phyloP scores from a whole-genome alignment of 345 rosid species.

The Populus ilicifolia region DNA sequence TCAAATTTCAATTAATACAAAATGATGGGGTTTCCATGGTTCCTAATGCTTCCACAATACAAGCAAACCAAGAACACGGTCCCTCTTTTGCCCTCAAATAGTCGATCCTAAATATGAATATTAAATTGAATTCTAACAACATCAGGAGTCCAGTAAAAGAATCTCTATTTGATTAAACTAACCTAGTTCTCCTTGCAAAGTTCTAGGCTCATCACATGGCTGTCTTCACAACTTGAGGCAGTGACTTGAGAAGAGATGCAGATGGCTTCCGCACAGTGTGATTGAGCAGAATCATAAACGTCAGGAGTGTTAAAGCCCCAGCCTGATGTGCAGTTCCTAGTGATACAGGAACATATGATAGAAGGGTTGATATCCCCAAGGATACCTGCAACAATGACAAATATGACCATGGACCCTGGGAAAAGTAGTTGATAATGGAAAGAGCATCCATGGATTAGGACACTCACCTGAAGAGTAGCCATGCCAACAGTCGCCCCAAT shows the following conservation, averaged over 20 bases:
- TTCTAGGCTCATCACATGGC: neutral
- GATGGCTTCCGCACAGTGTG: constrained; percentile 83
- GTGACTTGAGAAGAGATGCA: constrained; percentile 59
- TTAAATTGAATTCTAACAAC: neutral
- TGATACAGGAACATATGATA: constrained; percentile 79
- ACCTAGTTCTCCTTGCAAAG: neutral
- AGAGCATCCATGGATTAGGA: neutral
- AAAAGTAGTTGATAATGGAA: neutral
- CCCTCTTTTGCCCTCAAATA: neutral
- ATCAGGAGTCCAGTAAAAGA: neutral
- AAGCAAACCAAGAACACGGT: neutral
- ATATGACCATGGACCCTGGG: neutral
- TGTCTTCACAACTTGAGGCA: constrained; percentile 63
- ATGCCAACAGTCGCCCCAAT: constrained; percentile 72
- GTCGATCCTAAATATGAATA: neutral
- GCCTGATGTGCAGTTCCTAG: constrained; percentile 85
- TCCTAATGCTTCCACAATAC: neutral
- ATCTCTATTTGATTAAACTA: neutral
- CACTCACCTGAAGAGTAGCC: constrained; percentile 76
- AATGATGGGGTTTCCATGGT: neutral
- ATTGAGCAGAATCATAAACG: constrained; percentile 69
- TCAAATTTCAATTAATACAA: neutral
- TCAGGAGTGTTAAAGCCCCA: constrained; percentile 75
- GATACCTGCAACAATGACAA: constrained; percentile 47
- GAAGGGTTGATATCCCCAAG: constrained; percentile 77